Evolutionary conservation across 2,329 filamentous ascomycete genomes (phyloP), one percentile per base, ranked within the genome.

Genomic region (Daldinia eschscholtzii): DNA sequence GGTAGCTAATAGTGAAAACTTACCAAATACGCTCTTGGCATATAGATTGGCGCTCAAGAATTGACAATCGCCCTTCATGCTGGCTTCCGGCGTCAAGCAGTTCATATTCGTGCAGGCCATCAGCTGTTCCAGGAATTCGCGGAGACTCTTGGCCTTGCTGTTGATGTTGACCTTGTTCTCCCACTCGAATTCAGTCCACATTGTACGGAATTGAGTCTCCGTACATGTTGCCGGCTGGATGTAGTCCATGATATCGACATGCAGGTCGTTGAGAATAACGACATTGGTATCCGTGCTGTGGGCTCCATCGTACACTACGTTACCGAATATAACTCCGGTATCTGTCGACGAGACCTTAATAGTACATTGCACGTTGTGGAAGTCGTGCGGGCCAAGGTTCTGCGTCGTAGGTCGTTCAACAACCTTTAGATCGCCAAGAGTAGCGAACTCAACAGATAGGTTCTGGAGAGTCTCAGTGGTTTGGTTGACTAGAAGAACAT

Each of bases 121-220:
- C 68, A 99, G 85, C 79, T 97, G 92, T 74, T 93, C 91, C 72
- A 99, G 84, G 88, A 99, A 99, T 20, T 97, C 93, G 57, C 95
- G 89, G 68, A 99, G 86, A 30, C 89, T 92, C 85, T 95, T 97
- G 73, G 93, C 93, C 86, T 98, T 98, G 72, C 93, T 97, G 83
- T 98, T 98, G 84, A 99, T 98, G 84, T 99, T 99, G 81, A 99
- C 95, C 88, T 99, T 99, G 85, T 99, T 99, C 86, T 99, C 96
- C 96, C 96, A 99, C 80, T 99, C 96, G 74, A 99, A 99, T 79
- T 99, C 96, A 41, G 96, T 99, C 96, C 96, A 99, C 96, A 99
- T 99, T n/a, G 93, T 97, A 67, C 96, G 90, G 90, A 99, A 99
- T 78, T 98, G 94, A 10, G 95, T 98, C 85, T 99, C 96, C 4